Conservation (phyloP, 345 rosid genomes). For the Atalantia buxifolia region DNA sequence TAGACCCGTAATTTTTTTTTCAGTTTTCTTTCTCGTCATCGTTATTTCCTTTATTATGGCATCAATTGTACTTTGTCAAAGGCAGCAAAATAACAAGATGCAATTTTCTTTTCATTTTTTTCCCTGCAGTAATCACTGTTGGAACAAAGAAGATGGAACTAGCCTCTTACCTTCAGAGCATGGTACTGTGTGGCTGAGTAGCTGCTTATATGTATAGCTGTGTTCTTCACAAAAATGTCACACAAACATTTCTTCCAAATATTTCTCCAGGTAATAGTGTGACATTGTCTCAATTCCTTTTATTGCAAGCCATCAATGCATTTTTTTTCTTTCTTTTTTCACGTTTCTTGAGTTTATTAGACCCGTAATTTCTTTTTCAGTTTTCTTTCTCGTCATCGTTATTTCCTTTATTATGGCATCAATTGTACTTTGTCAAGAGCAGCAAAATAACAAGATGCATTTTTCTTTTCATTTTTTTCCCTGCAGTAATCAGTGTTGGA, state of each 20-base stretch:
- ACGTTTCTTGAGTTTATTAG: not conserved
- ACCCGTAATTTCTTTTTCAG: not conserved
- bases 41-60: not conserved
- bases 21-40: not conserved
- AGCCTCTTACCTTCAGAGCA: not conserved
- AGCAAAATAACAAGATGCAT: not conserved
- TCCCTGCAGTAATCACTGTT: not conserved
- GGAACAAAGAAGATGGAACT: not conserved
- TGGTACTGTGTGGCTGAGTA: too few species aligned
- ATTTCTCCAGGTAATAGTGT: not conserved
- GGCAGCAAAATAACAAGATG: not conserved
- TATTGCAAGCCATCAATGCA: too few species aligned
- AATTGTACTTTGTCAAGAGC: not conserved
- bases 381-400: not conserved
- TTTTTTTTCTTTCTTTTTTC: not conserved
- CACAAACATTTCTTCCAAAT: not conserved
- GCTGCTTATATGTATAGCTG: not conserved
- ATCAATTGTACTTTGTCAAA: not conserved
- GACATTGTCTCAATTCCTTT: not conserved
- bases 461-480: not conserved
- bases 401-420: not conserved
- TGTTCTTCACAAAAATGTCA: not conserved
- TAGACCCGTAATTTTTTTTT: not conserved
- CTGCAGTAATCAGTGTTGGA: not conserved
- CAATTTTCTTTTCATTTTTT: not conserved